These are phyloP conservation scores for Aureobasidium pullulans DNA, from an alignment of 2,329 filamentous ascomycete genomes.

Conservation along the genomic window DNA sequence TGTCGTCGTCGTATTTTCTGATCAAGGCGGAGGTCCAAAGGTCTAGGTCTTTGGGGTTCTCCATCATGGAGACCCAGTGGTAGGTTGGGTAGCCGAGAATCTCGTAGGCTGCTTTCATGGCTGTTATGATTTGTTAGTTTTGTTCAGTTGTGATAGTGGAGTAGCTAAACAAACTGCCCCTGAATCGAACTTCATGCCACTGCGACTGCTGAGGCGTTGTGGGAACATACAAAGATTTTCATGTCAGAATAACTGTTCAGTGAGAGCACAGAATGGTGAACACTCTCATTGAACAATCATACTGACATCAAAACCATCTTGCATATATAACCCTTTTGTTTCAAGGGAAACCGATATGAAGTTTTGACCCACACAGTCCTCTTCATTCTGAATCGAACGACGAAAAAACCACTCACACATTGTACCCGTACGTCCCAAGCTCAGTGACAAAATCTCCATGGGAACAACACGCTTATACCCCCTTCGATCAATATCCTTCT, in stretches of 20 bases:
- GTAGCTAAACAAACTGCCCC: too few species aligned
- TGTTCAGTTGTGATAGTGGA: neutral
- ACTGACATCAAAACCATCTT: too few species aligned
- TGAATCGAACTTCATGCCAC: too few species aligned
- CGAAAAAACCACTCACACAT: neutral
- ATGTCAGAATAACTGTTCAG: too few species aligned
- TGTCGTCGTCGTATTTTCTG: slow-evolving; percentile 17
- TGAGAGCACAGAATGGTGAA: too few species aligned
- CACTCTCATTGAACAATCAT: too few species aligned
- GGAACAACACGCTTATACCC: slow-evolving; percentile 14
- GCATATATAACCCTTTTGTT: too few species aligned
- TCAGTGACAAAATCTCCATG: slow-evolving; percentile 20
- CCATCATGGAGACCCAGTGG: slow-evolving; percentile 20
- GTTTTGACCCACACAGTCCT: too few species aligned
- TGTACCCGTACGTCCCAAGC: slow-evolving; percentile 21
- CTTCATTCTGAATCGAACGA: too few species aligned
- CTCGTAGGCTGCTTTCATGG: slow-evolving; percentile 18
- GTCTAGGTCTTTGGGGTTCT: slow-evolving; percentile 18
- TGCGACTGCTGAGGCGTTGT: too few species aligned
- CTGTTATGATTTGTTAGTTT: neutral
- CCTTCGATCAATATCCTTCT: neutral
- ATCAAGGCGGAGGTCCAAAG: slow-evolving; percentile 21
- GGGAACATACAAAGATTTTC: too few species aligned
- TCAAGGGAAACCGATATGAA: too few species aligned
- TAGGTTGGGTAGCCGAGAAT: slow-evolving; percentile 19